Conservation (phyloP, 768 basidiomycete genomes). For the Amanita inopinata region DNA sequence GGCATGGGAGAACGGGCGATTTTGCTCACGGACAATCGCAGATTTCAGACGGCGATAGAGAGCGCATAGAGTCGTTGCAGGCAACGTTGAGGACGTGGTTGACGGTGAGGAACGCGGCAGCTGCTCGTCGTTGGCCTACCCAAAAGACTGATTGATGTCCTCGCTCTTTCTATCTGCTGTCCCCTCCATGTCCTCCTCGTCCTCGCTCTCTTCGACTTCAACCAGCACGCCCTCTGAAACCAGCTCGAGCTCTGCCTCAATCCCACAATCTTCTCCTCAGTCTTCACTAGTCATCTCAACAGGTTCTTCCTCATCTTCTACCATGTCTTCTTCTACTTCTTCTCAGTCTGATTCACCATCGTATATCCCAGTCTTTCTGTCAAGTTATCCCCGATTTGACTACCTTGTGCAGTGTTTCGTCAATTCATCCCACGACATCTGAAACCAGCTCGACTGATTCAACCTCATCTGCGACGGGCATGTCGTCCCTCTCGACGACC, state of each 20-base stretch:
- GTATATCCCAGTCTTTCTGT: too few species aligned
- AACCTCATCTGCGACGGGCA: constrained; percentile 11
- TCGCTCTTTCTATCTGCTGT: constrained; percentile 13
- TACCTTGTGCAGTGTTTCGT: not conserved
- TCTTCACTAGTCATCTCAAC: constrained; percentile 5
- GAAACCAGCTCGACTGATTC: constrained; percentile 11
- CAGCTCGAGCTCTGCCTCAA: constrained; percentile 7
- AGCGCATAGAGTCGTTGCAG: too few species aligned
- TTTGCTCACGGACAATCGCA: too few species aligned
- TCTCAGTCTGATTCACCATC: too few species aligned
- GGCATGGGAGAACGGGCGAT: too few species aligned
- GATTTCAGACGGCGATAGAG: too few species aligned
- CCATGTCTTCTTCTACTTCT: too few species aligned
- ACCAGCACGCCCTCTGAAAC: constrained; percentile 10
- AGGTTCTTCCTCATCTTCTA: too few species aligned
- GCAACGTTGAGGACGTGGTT: too few species aligned
- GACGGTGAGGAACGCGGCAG: too few species aligned
- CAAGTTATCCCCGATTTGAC: too few species aligned
- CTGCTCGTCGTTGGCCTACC: too few species aligned
- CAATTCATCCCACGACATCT: constrained; percentile 6
- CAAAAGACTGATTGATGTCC: constrained; percentile 12
- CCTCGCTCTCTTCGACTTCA: constrained; percentile 13
- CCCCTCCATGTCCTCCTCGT: constrained; percentile 14
- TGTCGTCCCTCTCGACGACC: constrained; percentile 10
- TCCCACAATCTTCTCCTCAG: constrained; percentile 10